Percentiles rank a stretch among this genome's conserved stretches.
Evolutionary conservation across 306 rosid species (phyloP).

Genomic region (Amphicarpaea edgeworthii): DNA sequence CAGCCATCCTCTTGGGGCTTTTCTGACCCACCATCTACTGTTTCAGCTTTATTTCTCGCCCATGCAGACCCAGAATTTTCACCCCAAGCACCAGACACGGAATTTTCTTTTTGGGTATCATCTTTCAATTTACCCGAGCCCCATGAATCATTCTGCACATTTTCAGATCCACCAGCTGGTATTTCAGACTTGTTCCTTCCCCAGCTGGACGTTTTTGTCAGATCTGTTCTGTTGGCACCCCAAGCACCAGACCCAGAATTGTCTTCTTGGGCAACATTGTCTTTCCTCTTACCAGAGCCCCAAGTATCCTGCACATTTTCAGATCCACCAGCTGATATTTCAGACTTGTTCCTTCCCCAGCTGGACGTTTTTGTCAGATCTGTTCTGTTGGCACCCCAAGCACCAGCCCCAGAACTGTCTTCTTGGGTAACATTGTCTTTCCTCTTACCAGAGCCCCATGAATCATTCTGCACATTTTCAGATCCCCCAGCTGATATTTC

Average conservation of each 20-base stretch:
- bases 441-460: constrained; percentile 13
- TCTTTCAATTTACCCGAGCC: constrained; percentile 10
- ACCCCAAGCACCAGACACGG: background rate
- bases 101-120: constrained; percentile 33
- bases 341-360: background rate
- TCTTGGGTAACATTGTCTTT: constrained; percentile 28
- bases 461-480: background rate
- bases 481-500: background rate
- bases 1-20: constrained; percentile 7
- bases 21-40: constrained; percentile 1
- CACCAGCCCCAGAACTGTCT: constrained; percentile 34
- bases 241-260: constrained; percentile 46
- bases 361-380: background rate
- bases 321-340: background rate
- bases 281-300: constrained; percentile 1
- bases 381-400: constrained; percentile 40
- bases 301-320: constrained; percentile 11
- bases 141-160: constrained; percentile 11
- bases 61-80: constrained; percentile 35
- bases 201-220: constrained; percentile 13
- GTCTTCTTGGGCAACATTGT: constrained; percentile 27
- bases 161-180: constrained; percentile 33
- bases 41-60: constrained; percentile 1
- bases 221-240: constrained; percentile 27
- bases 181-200: constrained; percentile 26